Evolutionary conservation across 441 rosid species (phyloP).

Genomic region (Pelargonium fulgidum): DNA sequence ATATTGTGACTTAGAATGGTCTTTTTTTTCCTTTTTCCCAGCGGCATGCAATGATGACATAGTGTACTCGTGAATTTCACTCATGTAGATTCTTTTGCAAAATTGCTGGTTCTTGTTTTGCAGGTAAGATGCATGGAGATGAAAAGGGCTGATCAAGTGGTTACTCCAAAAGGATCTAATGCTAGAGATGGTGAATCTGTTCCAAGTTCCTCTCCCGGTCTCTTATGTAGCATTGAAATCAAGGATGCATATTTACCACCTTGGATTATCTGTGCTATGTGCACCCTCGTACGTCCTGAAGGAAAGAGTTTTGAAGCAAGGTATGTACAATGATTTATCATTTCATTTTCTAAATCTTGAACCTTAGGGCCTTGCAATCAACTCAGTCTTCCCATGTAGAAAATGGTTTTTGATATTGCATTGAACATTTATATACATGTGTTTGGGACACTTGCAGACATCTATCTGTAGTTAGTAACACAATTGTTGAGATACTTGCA

Average conservation of each 20-base stretch:
- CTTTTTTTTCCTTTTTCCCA: neutral
- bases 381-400: too few species aligned
- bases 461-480: too few species aligned
- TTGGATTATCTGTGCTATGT: conserved; percentile 71
- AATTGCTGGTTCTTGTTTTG: conserved; percentile 20
- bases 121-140: conserved; percentile 79
- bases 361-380: neutral
- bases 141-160: conserved; percentile 35
- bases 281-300: conserved; percentile 46
- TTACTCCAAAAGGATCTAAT: conserved; percentile 24
- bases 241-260: conserved; percentile 65
- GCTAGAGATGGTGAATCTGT: conserved; percentile 22
- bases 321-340: conserved; percentile 32
- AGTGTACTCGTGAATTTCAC: neutral
- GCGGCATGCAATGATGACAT: neutral
- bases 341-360: neutral
- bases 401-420: too few species aligned
- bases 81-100: neutral
- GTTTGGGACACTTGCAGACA: too few species aligned
- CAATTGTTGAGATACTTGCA: too few species aligned
- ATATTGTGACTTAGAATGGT: neutral
- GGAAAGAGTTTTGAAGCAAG: conserved; percentile 71
- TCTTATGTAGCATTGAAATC: conserved; percentile 56
- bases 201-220: conserved; percentile 25
- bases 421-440: too few species aligned